Evolutionary conservation across 208 protist species (phyloP).

Genomic region (Acanthamoeba royreba): DNA sequence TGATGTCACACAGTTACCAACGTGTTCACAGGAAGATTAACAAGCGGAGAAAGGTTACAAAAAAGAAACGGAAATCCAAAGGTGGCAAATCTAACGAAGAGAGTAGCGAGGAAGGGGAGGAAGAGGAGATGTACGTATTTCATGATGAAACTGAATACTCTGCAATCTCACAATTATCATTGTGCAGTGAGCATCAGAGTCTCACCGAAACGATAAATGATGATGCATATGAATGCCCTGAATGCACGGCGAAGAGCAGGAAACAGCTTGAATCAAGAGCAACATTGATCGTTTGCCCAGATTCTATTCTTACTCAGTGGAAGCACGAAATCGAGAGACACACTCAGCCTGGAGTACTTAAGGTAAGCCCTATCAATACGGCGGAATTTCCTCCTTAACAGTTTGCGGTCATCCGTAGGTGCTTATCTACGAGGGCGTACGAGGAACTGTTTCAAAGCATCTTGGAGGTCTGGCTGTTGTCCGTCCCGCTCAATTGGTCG

Average conservation of each 20-base stretch:
- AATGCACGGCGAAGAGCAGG: background rate
- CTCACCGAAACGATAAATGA: background rate
- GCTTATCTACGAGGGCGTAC: constrained; percentile 6
- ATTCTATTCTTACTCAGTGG: constrained; percentile 31
- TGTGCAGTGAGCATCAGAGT: background rate
- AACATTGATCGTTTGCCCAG: constrained; percentile 36
- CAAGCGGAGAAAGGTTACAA: no score
- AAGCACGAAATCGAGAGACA: constrained; percentile 2
- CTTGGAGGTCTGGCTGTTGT: background rate
- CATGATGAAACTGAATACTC: no score
- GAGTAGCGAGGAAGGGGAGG: no score
- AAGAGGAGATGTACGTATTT: background rate
- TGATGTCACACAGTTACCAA: no score
- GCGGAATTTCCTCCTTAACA: no score
- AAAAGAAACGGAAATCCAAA: no score
- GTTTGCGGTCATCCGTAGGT: no score
- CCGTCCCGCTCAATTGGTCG: background rate
- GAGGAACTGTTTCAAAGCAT: background rate
- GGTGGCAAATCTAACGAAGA: no score
- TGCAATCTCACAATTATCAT: no score
- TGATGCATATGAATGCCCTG: background rate
- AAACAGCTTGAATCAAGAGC: background rate
- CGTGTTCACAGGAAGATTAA: no score
- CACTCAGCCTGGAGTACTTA: background rate
- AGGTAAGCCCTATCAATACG: background rate